Conservation (phyloP, 139 green algal species). For the Coelastrella sp. region DNA sequence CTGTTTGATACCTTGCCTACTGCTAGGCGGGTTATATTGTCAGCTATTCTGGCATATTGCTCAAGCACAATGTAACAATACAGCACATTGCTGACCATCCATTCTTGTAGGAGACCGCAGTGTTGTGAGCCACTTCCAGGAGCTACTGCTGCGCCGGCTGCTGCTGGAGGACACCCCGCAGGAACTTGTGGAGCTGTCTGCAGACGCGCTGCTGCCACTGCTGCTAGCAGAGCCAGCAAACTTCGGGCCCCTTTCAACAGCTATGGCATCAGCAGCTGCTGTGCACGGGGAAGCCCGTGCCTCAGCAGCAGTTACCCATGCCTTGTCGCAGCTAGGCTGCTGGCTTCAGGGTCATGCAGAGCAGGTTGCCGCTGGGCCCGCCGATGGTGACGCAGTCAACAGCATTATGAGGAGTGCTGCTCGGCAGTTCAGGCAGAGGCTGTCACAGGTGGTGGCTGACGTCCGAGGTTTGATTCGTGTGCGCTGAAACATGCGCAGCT, state of each 20-base stretch:
- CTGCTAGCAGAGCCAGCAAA: slow-evolving; percentile 62
- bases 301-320: neutral
- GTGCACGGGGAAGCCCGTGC: slow-evolving; percentile 24
- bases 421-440: slow-evolving; percentile 39
- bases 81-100: too few species aligned
- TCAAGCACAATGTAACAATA: too few species aligned
- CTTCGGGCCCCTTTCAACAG: slow-evolving; percentile 55
- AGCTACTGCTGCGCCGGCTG: slow-evolving; percentile 62
- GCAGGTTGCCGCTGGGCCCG: slow-evolving; percentile 1
- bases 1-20: too few species aligned
- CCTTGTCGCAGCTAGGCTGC: slow-evolving; percentile 17
- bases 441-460: slow-evolving; percentile 44
- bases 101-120: slow-evolving; percentile 25
- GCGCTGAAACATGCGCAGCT: neutral
- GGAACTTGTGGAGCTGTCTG: slow-evolving; percentile 70
- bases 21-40: too few species aligned
- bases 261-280: slow-evolving; percentile 4
- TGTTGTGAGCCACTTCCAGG: slow-evolving; percentile 59
- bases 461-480: slow-evolving; percentile 31
- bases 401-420: neutral
- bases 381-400: neutral
- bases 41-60: too few species aligned
- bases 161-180: slow-evolving; percentile 62
- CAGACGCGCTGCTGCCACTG: slow-evolving; percentile 80
- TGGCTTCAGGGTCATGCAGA: slow-evolving; percentile 30